Conservation (phyloP, 2,329 filamentous ascomycete species). For the Claviceps fusiformis region DNA sequence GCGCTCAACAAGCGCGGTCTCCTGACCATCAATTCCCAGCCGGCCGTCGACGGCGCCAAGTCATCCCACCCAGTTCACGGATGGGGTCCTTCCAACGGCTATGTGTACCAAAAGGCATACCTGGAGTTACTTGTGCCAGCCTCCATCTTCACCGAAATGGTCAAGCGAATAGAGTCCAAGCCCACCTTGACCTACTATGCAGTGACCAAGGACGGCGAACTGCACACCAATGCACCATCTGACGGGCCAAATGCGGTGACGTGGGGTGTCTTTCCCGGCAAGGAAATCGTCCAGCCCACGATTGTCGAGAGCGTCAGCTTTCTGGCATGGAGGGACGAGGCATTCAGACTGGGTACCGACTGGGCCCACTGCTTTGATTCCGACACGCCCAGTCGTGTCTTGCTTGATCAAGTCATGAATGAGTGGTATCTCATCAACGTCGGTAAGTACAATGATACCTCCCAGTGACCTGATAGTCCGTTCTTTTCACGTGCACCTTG, state of each 20-base stretch:
- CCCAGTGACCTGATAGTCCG: conserved; percentile 17
- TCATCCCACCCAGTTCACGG: conserved; percentile 78
- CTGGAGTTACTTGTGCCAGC: conserved; percentile 82
- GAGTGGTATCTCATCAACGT: conserved; percentile 94
- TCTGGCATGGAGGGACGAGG: conserved; percentile 97
- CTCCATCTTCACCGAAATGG: conserved; percentile 61
- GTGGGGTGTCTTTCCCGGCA: conserved; percentile 97
- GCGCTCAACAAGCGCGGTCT: conserved; percentile 75
- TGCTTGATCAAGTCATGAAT: conserved; percentile 76
- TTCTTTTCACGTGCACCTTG: neutral
- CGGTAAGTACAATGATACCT: conserved; percentile 32
- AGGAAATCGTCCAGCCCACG: conserved; percentile 99
- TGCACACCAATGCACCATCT: conserved; percentile 71
- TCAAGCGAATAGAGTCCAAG: conserved; percentile 62
- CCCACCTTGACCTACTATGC: conserved; percentile 87
- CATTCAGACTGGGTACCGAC: conserved; percentile 80
- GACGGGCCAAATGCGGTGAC: conserved; percentile 96
- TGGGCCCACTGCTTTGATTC: conserved; percentile 87
- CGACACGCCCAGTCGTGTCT: conserved; percentile 58
- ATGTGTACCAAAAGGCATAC: conserved; percentile 97
- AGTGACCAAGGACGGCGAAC: conserved; percentile 67
- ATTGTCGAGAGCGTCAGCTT: conserved; percentile 97
- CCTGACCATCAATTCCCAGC: conserved; percentile 94
- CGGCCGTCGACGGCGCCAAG: conserved; percentile 80
- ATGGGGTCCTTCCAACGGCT: conserved; percentile 90